Evolutionary conservation across 192 early-diverging fungal species (phyloP).

Genomic region (Nowakowskiella sp.): DNA sequence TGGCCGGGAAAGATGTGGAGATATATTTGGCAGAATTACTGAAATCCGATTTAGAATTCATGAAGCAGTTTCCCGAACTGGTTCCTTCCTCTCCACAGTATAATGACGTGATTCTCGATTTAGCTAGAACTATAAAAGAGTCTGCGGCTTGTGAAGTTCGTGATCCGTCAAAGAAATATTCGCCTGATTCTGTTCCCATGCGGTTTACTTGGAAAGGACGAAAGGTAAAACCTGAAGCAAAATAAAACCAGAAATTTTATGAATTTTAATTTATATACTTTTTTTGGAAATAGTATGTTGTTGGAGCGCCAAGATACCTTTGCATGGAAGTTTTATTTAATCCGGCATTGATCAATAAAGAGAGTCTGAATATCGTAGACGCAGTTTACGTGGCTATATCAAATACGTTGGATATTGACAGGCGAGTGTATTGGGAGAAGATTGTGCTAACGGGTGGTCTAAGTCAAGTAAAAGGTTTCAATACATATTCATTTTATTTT

Average conservation of each 20-base stretch:
- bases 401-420: constrained; percentile 55
- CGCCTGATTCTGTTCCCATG: constrained; percentile 6
- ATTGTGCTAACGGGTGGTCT: constrained; percentile 81
- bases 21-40: constrained; percentile 54
- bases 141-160: constrained; percentile 15
- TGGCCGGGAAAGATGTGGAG: constrained; percentile 68
- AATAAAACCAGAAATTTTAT: neutral
- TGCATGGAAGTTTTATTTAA: constrained; percentile 66
- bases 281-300: constrained; percentile 28
- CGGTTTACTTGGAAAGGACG: constrained; percentile 19
- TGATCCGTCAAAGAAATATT: constrained; percentile 3
- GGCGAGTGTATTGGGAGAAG: constrained; percentile 76
- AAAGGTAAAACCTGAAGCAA: constrained; percentile 15
- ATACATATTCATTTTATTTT: neutral
- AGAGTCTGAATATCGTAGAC: constrained; percentile 42
- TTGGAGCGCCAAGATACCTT: constrained; percentile 53
- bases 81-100: neutral
- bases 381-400: constrained; percentile 58
- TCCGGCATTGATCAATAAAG: constrained; percentile 41
- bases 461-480: constrained; percentile 32
- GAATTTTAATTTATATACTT: neutral
- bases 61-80: constrained; percentile 21
- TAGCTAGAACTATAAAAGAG: constrained; percentile 24
- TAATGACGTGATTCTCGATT: neutral
- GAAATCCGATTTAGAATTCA: constrained; percentile 38